Evolutionary conservation across 2,329 filamentous ascomycete species (phyloP), one percentile per base, ranked within the genome.

Genomic region (Phoma sp.): DNA sequence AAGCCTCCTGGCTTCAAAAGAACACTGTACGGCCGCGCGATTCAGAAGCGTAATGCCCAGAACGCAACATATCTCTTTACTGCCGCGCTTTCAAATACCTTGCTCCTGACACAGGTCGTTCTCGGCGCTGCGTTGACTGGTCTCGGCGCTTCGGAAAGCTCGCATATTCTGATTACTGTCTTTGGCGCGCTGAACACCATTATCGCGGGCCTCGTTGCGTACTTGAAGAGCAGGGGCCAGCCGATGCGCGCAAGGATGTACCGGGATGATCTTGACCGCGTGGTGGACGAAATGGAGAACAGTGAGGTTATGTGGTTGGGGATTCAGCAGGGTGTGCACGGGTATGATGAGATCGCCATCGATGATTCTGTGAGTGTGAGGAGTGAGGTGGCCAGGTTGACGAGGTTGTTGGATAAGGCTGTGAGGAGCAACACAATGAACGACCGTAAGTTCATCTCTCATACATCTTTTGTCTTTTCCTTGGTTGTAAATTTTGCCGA

Each of bases 341-440:
- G 78, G 10, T 80, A 79, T 58, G 75, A 78, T 50, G 77, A 78
- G 32, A 77, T 80, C 34, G 76, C 78, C 45, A 77, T 74, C 2
- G 77, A 78, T 28, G 74, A 77, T 20, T 57, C 62, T 5, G 76
- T 79, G 26, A 79, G 74, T n/a, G 56, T 59, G 15, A 48, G 62
- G 20, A 62, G 60, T 42, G 62, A 65, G 38, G 62, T 65, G 10
- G 60, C 62, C 9, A 36, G 62, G 4, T 32, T 65, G 47, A 65
- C 60, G 25, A 53, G 62, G 25, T 25, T 65, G 32, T 50, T 62
- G 45, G 62, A 65, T 7, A 62, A 62, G 32, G 62, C 59, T 17
- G 58, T 65, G 2, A 53, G 55, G 40, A 65, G 56, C 15, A 62
- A 65, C 23, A 65, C 62, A 2, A 61, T 62, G 43, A 65, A 65